These are phyloP conservation scores for Solanum clarkiae DNA, from an alignment of 257 asterid genomes.

Conservation along the genomic window DNA sequence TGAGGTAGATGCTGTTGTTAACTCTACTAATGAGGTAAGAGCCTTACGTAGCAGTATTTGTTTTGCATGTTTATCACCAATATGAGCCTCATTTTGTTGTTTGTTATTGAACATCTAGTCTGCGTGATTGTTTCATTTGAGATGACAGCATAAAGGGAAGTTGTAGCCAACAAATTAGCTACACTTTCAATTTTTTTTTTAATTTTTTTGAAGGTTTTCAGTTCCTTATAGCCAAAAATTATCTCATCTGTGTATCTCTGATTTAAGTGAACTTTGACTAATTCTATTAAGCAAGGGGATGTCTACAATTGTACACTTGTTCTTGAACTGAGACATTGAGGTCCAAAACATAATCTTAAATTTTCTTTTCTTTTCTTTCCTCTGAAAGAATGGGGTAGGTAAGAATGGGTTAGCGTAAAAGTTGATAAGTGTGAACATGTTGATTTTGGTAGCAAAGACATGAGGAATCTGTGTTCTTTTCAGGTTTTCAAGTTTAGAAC, in stretches of 20 bases:
- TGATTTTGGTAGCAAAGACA: neutral
- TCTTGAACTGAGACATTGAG: neutral
- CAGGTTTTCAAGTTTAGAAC: neutral
- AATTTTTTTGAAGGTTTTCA: neutral
- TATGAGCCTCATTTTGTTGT: neutral
- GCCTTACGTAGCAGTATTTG: neutral
- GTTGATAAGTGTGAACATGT: neutral
- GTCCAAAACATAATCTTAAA: neutral
- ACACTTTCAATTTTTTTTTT: neutral
- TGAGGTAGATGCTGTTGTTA: constrained; percentile 91
- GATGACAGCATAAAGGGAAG: neutral
- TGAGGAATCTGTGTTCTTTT: neutral
- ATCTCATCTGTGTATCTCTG: neutral
- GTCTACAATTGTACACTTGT: neutral
- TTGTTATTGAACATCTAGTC: neutral
- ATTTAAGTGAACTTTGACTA: neutral
- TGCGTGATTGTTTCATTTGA: neutral
- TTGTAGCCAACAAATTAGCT: neutral
- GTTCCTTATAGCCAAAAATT: neutral
- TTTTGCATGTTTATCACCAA: neutral
- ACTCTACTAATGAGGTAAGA: constrained; percentile 78
- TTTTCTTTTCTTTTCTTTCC: neutral
- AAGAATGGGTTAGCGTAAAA: neutral
- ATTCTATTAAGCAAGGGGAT: neutral
- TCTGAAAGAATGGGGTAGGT: neutral